phyloP scores from a whole-genome alignment of 345 rosid genomes.

The Euphorbia tirucalli region DNA sequence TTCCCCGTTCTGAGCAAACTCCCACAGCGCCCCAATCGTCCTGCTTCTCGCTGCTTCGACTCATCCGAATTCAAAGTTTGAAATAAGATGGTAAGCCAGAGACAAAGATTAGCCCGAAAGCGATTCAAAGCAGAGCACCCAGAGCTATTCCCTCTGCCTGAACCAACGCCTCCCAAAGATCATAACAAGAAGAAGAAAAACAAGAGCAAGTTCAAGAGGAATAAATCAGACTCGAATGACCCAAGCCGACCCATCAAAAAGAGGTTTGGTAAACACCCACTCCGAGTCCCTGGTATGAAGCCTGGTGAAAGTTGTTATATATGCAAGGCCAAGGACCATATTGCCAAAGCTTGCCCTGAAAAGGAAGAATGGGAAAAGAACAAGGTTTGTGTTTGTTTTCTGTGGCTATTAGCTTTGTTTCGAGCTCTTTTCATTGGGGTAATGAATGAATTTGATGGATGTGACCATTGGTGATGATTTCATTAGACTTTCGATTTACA shows the following conservation, averaged over 20 bases:
- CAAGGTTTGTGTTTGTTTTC: slow-evolving; percentile 47
- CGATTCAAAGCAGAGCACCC: slow-evolving; percentile 59
- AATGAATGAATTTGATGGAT: not conserved
- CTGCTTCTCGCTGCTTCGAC: too few relatives aligned
- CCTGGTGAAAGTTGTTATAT: slow-evolving; percentile 92
- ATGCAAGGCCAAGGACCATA: slow-evolving; percentile 71
- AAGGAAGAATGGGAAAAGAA: slow-evolving; percentile 87
- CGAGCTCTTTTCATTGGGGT: not conserved
- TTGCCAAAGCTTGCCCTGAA: slow-evolving; percentile 78
- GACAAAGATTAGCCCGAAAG: slow-evolving; percentile 76
- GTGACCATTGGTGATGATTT: not conserved
- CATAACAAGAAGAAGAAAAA: slow-evolving; percentile 63
- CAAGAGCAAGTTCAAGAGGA: slow-evolving; percentile 60
- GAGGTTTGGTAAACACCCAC: slow-evolving; percentile 62
- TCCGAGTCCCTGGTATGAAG: slow-evolving; percentile 87
- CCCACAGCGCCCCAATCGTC: not conserved
- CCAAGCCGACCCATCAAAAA: slow-evolving; percentile 31
- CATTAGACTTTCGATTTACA: not conserved
- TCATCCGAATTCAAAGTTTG: not conserved
- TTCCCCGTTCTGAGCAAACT: not conserved
- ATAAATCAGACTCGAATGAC: slow-evolving; percentile 37
- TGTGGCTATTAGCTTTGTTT: not conserved
- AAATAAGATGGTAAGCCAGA: slow-evolving; percentile 61
- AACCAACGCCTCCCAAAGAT: slow-evolving; percentile 66
- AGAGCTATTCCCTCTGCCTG: slow-evolving; percentile 59